Evolutionary conservation across 2,329 filamentous ascomycete genomes (phyloP), one percentile per base, ranked within the genome.

Genomic region (Fusarium gaditjirri): DNA sequence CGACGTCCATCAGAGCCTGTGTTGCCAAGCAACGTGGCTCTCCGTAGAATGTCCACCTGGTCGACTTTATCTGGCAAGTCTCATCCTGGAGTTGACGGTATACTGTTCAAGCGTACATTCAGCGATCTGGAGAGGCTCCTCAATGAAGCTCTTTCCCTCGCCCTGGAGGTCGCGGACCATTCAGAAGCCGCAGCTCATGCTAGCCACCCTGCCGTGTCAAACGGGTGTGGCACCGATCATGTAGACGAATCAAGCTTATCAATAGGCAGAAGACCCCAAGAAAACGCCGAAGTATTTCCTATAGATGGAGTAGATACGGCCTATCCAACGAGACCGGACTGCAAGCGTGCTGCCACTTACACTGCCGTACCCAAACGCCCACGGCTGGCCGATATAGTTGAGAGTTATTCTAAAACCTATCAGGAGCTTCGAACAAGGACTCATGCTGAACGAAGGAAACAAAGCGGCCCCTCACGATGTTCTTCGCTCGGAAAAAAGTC

Each of bases 71-170:
- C 76, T 29, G 68, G 71, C 17, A 73, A 65, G 16, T 71, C 71
- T n/a, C 70, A 75, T 21, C 58, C 71, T 12, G 75, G 58, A 13
- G 66, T 80, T 36, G 78, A 81, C 42, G 72, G 75, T 6, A 36
- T 68, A 29, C 61, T 66, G 12, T 83, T 85, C 67, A 80, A 79
- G 46, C 78, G 74, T 10, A 80, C 82, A 6, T 78, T 85, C 39
- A 78, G 77, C 39, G 82, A 86, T 63, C 77, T 87, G 31, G 85
- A 88, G 65, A 78, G 81, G 29, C 81, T 88, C 23, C 73, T 88
- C 10, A 82, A 79, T 36, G 85, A 88, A 74, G 84, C 85, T 16
- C 72, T 87, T 13, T 76, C 80, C 4, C 76, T 87, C 44, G 85
- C 84, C 16, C 80, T 82, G 23, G 80, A 84, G 55, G 82, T 80